Evolutionary conservation across 2,329 filamentous ascomycete genomes (phyloP).

Genomic region (Aspergillus sp.): DNA sequence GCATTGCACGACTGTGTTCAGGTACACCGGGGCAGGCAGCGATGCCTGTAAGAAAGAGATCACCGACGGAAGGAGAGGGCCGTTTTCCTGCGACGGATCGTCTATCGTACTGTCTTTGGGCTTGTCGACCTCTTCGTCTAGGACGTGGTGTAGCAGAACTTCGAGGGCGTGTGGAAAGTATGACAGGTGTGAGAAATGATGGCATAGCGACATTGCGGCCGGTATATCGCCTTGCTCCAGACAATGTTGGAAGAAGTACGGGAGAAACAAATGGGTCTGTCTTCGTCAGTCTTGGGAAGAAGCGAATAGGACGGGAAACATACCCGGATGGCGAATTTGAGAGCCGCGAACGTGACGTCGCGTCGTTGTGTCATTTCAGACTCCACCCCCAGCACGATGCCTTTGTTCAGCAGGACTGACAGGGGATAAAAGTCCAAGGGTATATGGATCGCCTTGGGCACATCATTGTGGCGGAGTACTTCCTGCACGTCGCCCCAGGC

Average conservation of each 20-base stretch:
- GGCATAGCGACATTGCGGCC: slow-evolving; percentile 76
- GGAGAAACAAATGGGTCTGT: slow-evolving; percentile 91
- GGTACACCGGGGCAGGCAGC: slow-evolving; percentile 68
- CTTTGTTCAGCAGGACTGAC: slow-evolving; percentile 82
- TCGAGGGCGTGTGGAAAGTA: slow-evolving; percentile 95
- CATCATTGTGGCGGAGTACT: slow-evolving; percentile 70
- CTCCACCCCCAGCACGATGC: slow-evolving; percentile 85
- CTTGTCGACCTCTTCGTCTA: slow-evolving; percentile 90
- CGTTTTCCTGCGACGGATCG: slow-evolving; percentile 23
- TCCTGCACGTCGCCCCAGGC: slow-evolving; percentile 88
- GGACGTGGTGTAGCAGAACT: slow-evolving; percentile 83
- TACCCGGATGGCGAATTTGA: slow-evolving; percentile 84
- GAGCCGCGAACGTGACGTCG: slow-evolving; percentile 86
- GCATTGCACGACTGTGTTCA: slow-evolving; percentile 94
- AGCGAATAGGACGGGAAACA: slow-evolving; percentile 29
- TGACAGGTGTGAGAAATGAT: slow-evolving; percentile 79
- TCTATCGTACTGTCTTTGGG: slow-evolving; percentile 27
- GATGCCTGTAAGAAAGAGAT: slow-evolving; percentile 67
- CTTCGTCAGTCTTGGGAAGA: slow-evolving; percentile 8
- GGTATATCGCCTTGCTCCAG: slow-evolving; percentile 72
- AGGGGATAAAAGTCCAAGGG: slow-evolving; percentile 94
- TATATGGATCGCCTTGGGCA: slow-evolving; percentile 72
- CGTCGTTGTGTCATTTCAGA: slow-evolving; percentile 89
- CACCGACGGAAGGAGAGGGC: slow-evolving; percentile 46
- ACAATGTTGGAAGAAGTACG: slow-evolving; percentile 78